phyloP scores from a whole-genome alignment of 78 protist genomes.

The Planoprotostelium fungivorum region DNA sequence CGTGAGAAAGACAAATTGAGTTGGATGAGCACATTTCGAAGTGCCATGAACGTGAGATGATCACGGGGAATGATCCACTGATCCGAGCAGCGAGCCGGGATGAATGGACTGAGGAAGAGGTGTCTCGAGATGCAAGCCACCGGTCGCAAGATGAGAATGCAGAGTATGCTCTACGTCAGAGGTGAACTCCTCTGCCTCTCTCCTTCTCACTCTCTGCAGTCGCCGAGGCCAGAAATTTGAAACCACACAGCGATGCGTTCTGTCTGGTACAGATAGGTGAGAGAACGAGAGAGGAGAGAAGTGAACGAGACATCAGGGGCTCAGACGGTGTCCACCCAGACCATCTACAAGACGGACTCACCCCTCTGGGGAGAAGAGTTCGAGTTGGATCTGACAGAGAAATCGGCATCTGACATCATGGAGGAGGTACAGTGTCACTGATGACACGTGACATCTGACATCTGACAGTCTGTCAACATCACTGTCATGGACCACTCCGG shows the following conservation, averaged over 20 bases:
- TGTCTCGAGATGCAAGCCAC: background rate
- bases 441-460: too few species aligned
- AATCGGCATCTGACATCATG: background rate
- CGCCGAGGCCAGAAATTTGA: background rate
- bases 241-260: background rate
- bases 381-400: background rate
- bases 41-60: background rate
- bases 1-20: background rate
- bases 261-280: background rate
- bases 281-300: background rate
- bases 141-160: background rate
- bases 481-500: background rate
- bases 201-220: too few species aligned
- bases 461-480: background rate
- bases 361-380: background rate
- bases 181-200: background rate
- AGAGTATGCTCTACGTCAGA: background rate
- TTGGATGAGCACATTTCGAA: background rate
- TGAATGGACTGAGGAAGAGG: background rate
- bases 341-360: background rate
- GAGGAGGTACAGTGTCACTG: too few species aligned
- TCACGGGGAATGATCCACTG: background rate
- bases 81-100: background rate
- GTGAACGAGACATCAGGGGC: background rate
- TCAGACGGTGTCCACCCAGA: background rate